Base-by-base conservation (phyloP, 805 yeast genomes). In the Saccharomycopsis fermentans region DNA sequence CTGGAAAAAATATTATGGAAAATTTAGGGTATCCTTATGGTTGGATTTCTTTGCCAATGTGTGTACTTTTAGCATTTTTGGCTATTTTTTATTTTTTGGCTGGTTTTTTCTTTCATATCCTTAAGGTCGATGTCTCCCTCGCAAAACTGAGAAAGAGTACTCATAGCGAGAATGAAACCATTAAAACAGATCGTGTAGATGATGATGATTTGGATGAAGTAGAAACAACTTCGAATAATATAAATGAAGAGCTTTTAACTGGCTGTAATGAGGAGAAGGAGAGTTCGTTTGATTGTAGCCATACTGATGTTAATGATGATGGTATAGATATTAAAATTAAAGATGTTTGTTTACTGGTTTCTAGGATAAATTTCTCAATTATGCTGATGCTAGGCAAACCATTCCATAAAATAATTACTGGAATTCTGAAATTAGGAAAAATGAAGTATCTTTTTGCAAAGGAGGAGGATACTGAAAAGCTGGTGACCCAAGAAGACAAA, bases 1-100 rank as follows among this genome's bases (percentile, higher is more conserved):
- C 80, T 0, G 92, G 92, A 5, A 65, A 68, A 6, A 77, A 78
- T 60, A 80, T 84, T 50, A 66, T 89, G 16, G 63, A 71, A 0
- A 70, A 76, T 12, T 71, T 86, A 52, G 96, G 95, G 0, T 85
- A 79, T 59, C 81, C 84, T 26, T 64, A 69, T 39, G 70, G 80
- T 63, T 89, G 96, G 95, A 71, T 76, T 8, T 77, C 78, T 0
- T 77, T 81, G 8, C 95, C 96, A 0, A 72, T 84, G 11, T 77
- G 82, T 34, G 81, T 82, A 6, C 68, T 81, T 39, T 65, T 85
- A 1, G 82, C 81, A 2, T 86, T 85, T 82, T 71, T 75, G 6
- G 60, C 84, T 19, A 86, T 83, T 0, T 80, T 80, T 61, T 79
- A 79, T 62, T 2, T 76, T 0, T 63, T 76, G 8, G 78, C 87